These are phyloP conservation scores for Diaporthe nobilis DNA, from an alignment of 2,329 filamentous ascomycete genomes.

Conservation along the genomic window DNA sequence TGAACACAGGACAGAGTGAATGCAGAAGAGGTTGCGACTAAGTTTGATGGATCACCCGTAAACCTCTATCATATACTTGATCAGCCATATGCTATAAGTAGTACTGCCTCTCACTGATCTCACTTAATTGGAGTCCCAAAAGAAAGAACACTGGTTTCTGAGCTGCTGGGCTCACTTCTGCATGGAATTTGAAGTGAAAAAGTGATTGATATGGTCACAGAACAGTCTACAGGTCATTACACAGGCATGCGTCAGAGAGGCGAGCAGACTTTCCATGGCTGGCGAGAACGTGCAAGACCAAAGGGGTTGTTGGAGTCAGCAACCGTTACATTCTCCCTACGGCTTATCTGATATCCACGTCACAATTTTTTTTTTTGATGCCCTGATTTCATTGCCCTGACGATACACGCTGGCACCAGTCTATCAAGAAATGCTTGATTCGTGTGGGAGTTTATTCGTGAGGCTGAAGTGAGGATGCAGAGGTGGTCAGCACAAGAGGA, in stretches of 20 bases:
- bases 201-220: too few species aligned
- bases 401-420: background rate
- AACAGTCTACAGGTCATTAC: too few species aligned
- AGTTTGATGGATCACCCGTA: background rate
- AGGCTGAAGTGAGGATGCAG: background rate
- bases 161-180: background rate
- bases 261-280: background rate
- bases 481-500: background rate
- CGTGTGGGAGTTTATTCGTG: background rate
- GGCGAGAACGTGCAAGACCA: background rate
- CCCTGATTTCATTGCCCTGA: background rate
- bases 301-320: background rate
- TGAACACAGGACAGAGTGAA: background rate
- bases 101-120: too few species aligned
- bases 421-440: background rate
- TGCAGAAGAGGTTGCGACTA: background rate
- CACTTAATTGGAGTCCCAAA: too few species aligned
- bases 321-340: background rate
- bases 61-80: background rate
- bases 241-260: too few species aligned
- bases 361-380: background rate
- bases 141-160: background rate
- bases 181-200: too few species aligned
- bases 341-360: background rate
- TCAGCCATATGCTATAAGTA: background rate